Conservation (phyloP, 2,329 filamentous ascomycete genomes). For the Fusarium drepaniforme region DNA sequence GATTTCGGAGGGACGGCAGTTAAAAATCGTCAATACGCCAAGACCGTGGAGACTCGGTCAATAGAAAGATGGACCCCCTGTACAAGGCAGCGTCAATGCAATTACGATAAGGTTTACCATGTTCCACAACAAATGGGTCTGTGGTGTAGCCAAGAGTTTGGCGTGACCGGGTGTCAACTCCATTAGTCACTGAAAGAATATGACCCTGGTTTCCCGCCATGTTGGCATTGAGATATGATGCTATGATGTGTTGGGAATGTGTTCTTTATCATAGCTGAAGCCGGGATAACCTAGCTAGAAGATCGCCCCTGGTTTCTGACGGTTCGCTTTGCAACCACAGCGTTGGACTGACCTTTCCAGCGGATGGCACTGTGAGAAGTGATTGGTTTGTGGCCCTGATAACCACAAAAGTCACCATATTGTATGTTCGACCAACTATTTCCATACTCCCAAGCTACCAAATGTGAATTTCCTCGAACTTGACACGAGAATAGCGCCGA, state of each 20-base stretch:
- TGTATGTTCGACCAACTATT: not conserved
- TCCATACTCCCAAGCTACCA: not conserved
- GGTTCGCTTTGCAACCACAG: not conserved
- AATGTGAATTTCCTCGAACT: not conserved
- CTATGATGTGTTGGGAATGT: no score
- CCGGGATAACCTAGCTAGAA: no score
- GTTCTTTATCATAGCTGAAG: no score
- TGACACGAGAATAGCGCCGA: not conserved
- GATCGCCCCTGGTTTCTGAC: no score
- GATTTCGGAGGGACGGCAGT: not conserved
- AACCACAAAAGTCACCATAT: not conserved
- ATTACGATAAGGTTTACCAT: not conserved
- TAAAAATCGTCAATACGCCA: not conserved
- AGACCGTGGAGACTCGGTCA: not conserved
- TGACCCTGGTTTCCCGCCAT: not conserved
- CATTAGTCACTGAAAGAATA: not conserved
- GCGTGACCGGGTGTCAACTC: not conserved
- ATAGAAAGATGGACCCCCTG: not conserved
- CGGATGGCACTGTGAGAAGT: not conserved
- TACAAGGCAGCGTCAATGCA: not conserved
- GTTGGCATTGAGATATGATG: no score
- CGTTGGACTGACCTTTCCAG: not conserved
- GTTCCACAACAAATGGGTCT: not conserved
- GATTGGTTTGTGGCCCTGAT: not conserved
- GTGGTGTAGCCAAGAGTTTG: not conserved